Evolutionary conservation across 495 filamentous ascomycete species (phyloP), one percentile per base, ranked within the genome.

Genomic region (Aspergillus heteromorphus): DNA sequence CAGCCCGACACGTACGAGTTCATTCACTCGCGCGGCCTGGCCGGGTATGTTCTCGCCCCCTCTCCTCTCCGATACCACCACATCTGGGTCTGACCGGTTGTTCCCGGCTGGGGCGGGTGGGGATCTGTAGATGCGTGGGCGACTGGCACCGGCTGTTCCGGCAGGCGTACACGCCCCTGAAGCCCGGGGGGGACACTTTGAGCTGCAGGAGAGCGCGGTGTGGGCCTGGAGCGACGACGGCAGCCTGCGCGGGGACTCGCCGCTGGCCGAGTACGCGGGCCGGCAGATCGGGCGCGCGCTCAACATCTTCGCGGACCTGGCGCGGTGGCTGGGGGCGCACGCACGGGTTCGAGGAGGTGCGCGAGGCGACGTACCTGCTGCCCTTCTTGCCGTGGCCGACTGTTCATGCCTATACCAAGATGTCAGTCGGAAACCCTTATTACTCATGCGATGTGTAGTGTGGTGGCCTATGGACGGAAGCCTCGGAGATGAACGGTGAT

Each of bases 131-230:
- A 0, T 55, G 48, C 29, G 57, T 59, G 0, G 23, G 30, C 5
- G 52, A 52, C 20, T 54, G 53, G 57, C 41, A 52, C 20, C 29
- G 17, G 2, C 45, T 53, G 16, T 51, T 51, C 31, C 31, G 47
- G 10, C 42, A 49, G 40, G 53, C 45, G 14, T 47, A 47, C n/a
- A 43, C 20, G 13, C 65, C 73, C 42, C 59, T 76, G 1, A 65
- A 67, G n/a, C 71, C 73, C 0, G 72, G 69, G 7, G 75, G 7
- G 75, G 73, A 2, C 76, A 65, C 57, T 52, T 73, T 27, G 75
- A 78, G 56, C 61, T 74, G 10, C 59, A 64, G 40, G 74, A 77
- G 30, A 65, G 61, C 21, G 62, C 65, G 14, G 57, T 69, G 19
- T 62, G 56, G 0, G 63, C 63, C 0, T 66, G 59, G n/a, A 57